Evolutionary conservation across 192 early-diverging fungal genomes (phyloP), one percentile per base, ranked within the genome.

Genomic region (Umbelopsis sp.): DNA sequence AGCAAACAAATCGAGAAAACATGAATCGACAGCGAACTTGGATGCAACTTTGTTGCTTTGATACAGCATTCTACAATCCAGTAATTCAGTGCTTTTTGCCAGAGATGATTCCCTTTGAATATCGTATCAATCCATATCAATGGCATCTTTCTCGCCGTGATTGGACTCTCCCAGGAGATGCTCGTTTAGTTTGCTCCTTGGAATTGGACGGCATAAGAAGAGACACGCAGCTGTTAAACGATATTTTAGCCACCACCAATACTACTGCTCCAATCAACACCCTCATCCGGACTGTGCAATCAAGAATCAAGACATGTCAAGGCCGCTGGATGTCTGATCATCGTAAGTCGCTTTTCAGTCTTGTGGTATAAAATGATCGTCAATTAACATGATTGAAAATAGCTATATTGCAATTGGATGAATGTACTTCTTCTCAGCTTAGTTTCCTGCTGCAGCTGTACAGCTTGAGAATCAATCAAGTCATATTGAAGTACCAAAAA

Each of bases 1-100:
- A 61, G 55, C 27, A 35, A 16, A 30, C 33, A 6, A 61, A 61
- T 30, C 25, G 55, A 35, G 55, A 61, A 61, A 35, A 35, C 15
- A 61, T 61, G 55, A 61, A 61, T 13, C 55, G 55, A 12, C 55
- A 61, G 15, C 55, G 55, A 35, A 61, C 55, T 27, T 61, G 55
- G 55, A 61, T 61, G 55, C 55, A 61, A 33, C 30, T 61, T 11
- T 61, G 55, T 61, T 61, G 55, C 15, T 61, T 61, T n/a, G 55
- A 61, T 35, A 25, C 55, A 1, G 55, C 25, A 11, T 61, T 61
- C n/a, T 35, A 27, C 55, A 61, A 37, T n/a, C 33, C 55, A 18
- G 25, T 61, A n/a, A 61, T 35, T 37, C 55, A 16, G 4, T 25
- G 16, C 12, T 27, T 30, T 11, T 35, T 25, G 25, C 55, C 55